Conservation (phyloP, 192 early-diverging fungal species). For the Backusella psychrophila region DNA sequence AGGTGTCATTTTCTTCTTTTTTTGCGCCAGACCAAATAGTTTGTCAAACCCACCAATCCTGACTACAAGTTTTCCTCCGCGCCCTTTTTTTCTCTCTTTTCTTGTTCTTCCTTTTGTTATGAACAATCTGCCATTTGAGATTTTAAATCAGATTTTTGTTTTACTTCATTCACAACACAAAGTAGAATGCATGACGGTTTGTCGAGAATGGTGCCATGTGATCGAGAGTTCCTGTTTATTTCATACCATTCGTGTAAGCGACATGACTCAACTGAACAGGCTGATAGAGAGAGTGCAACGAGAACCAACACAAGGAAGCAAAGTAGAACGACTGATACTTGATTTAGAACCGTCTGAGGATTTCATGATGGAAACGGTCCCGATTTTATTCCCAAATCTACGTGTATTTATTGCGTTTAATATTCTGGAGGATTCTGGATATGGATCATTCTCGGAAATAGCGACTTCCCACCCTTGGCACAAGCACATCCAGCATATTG, state of each 20-base stretch:
- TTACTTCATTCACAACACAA: neutral
- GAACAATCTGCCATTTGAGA: neutral
- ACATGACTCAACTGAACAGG: neutral
- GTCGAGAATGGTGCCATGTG: neutral
- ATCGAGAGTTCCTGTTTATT: neutral
- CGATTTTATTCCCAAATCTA: neutral
- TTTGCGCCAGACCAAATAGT: too few species aligned
- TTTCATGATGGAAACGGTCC: neutral
- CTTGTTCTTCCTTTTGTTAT: neutral
- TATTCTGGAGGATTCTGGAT: neutral
- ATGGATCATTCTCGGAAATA: neutral
- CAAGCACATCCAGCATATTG: neutral
- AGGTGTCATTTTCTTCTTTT: too few species aligned
- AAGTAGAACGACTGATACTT: neutral
- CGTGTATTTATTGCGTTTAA: neutral
- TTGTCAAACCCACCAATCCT: too few species aligned
- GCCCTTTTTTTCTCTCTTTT: neutral
- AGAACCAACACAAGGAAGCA: neutral
- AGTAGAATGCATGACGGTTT: neutral
- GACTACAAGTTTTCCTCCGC: neutral
- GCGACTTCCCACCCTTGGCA: neutral
- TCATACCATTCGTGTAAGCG: neutral
- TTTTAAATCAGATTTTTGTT: slow-evolving; percentile 2
- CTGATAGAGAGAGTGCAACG: neutral
- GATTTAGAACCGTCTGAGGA: neutral